These are phyloP conservation scores for Byssoonygena ceratinophila DNA, from an alignment of 2,329 filamentous ascomycete species.

Conservation along the genomic window DNA sequence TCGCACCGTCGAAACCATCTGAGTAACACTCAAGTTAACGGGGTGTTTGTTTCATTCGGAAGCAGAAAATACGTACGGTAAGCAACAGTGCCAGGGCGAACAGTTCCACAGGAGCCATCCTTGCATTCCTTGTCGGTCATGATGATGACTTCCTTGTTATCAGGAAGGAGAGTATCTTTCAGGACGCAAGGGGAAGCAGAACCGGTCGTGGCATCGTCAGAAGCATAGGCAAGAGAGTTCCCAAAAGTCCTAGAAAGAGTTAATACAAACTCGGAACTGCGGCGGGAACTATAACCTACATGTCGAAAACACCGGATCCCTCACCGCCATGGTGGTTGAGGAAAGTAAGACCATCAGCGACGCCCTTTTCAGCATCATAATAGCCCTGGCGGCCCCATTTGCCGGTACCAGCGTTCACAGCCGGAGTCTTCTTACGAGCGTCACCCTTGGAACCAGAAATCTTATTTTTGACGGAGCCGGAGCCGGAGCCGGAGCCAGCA, in stretches of 20 bases:
- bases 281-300: constrained; percentile 24
- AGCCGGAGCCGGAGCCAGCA: constrained; percentile 10
- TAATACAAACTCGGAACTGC: neutral
- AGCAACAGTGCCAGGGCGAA: constrained; percentile 41
- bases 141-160: constrained; percentile 43
- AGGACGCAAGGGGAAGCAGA: constrained; percentile 42
- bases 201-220: constrained; percentile 38
- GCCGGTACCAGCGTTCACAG: constrained; percentile 21
- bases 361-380: constrained; percentile 37
- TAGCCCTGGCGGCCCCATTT: constrained; percentile 40
- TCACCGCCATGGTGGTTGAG: constrained; percentile 48
- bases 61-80: constrained; percentile 35
- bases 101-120: constrained; percentile 38
- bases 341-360: constrained; percentile 47
- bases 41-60: neutral
- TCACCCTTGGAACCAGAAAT: neutral
- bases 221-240: constrained; percentile 48
- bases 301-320: constrained; percentile 47
- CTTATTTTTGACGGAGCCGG: constrained; percentile 4
- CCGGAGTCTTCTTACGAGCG: constrained; percentile 11
- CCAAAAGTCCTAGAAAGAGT: constrained; percentile 36
- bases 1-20: constrained; percentile 57
- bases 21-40: constrained; percentile 6
- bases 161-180: constrained; percentile 40
- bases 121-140: constrained; percentile 43